Percentiles rank a stretch among this genome's conserved stretches.
Conservation (phyloP, 2,329 filamentous ascomycete species). For the Cladosporium sphaerospermum region DNA sequence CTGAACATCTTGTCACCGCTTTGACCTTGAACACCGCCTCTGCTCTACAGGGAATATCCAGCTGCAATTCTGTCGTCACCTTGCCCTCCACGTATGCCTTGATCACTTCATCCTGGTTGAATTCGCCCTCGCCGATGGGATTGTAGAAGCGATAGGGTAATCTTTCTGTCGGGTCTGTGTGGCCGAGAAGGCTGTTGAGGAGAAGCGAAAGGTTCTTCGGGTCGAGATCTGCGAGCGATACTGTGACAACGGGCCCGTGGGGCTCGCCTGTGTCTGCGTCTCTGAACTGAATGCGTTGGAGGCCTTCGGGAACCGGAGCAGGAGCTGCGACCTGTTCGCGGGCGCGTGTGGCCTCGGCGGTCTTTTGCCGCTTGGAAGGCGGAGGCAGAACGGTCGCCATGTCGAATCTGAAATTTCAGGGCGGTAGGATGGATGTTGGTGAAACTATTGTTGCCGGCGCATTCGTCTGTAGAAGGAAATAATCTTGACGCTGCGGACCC, state of each 20-base stretch:
- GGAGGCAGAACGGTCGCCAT: constrained; percentile 84
- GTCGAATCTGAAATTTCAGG: constrained; percentile 6
- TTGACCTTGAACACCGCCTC: constrained; percentile 93
- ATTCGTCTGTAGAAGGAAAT: neutral
- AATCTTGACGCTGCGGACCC: neutral
- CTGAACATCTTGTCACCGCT: constrained; percentile 81
- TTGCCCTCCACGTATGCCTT: constrained; percentile 43
- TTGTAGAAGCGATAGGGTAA: constrained; percentile 61
- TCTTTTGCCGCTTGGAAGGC: constrained; percentile 79
- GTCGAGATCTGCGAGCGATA: constrained; percentile 76
- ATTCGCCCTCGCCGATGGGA: constrained; percentile 39
- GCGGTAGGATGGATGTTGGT: neutral
- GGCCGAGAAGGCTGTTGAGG: constrained; percentile 73
- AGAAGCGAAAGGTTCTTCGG: constrained; percentile 86
- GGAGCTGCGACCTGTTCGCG: constrained; percentile 68
- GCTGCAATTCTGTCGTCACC: constrained; percentile 52
- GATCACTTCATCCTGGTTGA: constrained; percentile 30
- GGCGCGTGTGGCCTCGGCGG: constrained; percentile 64
- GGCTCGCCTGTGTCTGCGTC: constrained; percentile 66
- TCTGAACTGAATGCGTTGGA: constrained; percentile 67
- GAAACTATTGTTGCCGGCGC: neutral
- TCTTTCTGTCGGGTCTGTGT: constrained; percentile 53
- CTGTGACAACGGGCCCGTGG: constrained; percentile 64
- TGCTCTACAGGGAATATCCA: constrained; percentile 62
- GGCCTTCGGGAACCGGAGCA: constrained; percentile 61